Evolutionary conservation across 371 early-diverging fungal species (phyloP).

Genomic region (Lichtheimia hyalospora): DNA sequence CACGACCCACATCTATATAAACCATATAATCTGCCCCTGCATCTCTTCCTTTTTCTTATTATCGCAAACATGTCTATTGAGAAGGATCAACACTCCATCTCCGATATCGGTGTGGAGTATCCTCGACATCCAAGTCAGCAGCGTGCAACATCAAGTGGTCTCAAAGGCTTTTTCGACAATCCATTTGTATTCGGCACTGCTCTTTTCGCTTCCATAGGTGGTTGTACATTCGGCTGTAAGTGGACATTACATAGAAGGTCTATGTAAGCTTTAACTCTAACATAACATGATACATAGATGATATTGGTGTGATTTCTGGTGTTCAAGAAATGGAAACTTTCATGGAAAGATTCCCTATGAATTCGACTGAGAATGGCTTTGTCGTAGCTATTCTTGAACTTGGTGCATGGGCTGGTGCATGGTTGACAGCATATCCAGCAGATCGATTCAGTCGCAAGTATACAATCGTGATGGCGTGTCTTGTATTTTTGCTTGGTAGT

Average conservation of each 20-base stretch:
- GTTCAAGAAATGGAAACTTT: slow-evolving; percentile 41
- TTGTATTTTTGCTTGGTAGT: slow-evolving; percentile 66
- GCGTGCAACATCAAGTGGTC: not conserved
- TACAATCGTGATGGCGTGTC: slow-evolving; percentile 62
- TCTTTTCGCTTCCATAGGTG: slow-evolving; percentile 42
- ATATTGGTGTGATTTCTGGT: slow-evolving; percentile 47
- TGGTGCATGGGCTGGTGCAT: slow-evolving; percentile 59
- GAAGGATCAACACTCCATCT: too few relatives aligned
- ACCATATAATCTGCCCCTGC: too few relatives aligned
- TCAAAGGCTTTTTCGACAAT: slow-evolving; percentile 29
- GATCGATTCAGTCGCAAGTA: slow-evolving; percentile 68
- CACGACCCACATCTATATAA: too few relatives aligned
- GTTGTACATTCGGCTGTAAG: slow-evolving; percentile 43
- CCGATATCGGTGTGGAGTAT: too few relatives aligned
- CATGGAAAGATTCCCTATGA: slow-evolving; percentile 24
- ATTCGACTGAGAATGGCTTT: slow-evolving; percentile 30
- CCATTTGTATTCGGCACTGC: slow-evolving; percentile 36
- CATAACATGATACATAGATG: slow-evolving; percentile 16
- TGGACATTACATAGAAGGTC: slow-evolving; percentile 2
- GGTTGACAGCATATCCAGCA: slow-evolving; percentile 56
- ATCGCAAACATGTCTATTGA: too few relatives aligned
- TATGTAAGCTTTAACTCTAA: not conserved
- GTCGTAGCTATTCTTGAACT: slow-evolving; percentile 61
- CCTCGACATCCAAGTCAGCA: too few relatives aligned
- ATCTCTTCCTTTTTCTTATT: too few relatives aligned